Base-by-base conservation (phyloP, 2,329 filamentous ascomycete species). In the Helicocarpus griseus region DNA sequence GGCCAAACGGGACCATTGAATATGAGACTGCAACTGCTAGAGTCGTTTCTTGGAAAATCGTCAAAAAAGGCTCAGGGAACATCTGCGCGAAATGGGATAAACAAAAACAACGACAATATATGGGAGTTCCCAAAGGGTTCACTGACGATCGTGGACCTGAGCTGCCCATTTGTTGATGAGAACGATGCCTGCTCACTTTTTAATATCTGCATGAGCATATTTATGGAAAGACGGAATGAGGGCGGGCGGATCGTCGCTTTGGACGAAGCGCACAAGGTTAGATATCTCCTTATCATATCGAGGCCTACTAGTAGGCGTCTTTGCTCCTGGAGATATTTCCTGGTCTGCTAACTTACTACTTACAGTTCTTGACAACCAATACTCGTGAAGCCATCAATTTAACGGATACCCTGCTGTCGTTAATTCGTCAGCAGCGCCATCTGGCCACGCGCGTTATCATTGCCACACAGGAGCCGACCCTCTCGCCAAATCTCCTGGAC, bases 201-300 rank as follows among this genome's bases (percentile, higher is more conserved):
- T 65, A 82, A 85, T 49, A 83, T 89, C 38, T 85, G 80, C 19
- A 70, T 91, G 1, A 75, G 75, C 2, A 67, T 87, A 0, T 88
- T 87, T 60, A 65, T 87, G 0, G 78, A 84, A 53, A 72, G 79
- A 44, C 65, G 74, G 0, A 57, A 64, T 0, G 64, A 63, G 0
- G 60, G 74, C 0, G 80, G 83, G 0, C 75, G 81, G 4, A 72
- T 89, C 35, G 67, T 90, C 13, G 85, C 84, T 0, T 70, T 90
- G 0, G 86, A 91, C 55, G 86, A 91, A 62, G 87, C 87, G 0
- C 87, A 93, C 62, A 89, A 89, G 59, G 77, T 79, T 64, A 47
- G 57, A 35, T n/a, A 49, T 21, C 43, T 48, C 29, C 22, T n/a
- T 9, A 21, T 36, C 29, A n/a, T n/a, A n/a, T n/a, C n/a, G n/a